These are phyloP conservation scores for Pseudoneurospora amorphoporcata DNA, from an alignment of 495 filamentous ascomycete species.

Conservation along the genomic window DNA sequence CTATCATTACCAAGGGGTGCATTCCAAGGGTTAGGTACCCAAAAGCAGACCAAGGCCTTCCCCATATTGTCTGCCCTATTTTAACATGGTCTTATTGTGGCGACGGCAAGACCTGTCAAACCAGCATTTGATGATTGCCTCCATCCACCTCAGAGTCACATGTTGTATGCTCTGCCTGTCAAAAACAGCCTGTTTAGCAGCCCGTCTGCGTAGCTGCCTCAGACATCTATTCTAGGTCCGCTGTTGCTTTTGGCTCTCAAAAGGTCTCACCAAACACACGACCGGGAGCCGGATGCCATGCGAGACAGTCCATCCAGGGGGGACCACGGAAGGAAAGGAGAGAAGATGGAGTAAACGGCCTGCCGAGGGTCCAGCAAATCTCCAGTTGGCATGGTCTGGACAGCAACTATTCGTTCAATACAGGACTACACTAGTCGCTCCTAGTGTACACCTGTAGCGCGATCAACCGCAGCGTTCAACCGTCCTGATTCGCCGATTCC, in stretches of 20 bases:
- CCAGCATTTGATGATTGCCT: background rate
- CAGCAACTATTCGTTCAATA: background rate
- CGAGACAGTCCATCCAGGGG: background rate
- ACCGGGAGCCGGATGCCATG: background rate
- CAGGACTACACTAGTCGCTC: background rate
- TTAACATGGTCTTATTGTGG: background rate
- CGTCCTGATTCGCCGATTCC: background rate
- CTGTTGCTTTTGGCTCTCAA: background rate
- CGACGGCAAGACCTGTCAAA: background rate
- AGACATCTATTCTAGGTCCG: background rate
- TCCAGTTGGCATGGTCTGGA: background rate
- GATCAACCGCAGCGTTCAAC: background rate
- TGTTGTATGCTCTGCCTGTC: background rate
- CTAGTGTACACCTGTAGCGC: background rate
- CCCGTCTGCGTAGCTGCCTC: background rate
- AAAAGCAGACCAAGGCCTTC: background rate
- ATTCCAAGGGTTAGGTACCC: background rate
- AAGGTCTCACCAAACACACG: background rate
- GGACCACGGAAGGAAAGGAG: background rate
- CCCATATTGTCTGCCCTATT: background rate
- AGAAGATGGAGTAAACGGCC: background rate
- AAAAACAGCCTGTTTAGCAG: background rate
- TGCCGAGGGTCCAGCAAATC: background rate
- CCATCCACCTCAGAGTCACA: background rate
- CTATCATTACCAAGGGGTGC: background rate